Evolutionary conservation across 352 stramenopile genomes (phyloP).

Genomic region (Thalassiosira exigua): DNA sequence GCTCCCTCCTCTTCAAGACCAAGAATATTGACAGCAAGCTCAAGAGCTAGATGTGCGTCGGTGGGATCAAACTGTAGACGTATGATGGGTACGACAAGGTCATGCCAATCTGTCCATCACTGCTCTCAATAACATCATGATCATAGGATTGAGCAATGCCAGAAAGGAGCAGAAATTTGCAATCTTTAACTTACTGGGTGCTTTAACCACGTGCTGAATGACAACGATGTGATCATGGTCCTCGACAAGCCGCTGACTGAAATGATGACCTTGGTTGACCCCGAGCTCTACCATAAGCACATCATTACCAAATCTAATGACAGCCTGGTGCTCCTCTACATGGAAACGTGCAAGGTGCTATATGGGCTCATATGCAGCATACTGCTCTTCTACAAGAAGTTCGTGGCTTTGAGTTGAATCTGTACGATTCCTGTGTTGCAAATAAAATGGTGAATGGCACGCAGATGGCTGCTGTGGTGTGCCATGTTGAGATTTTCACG

Average conservation of each 20-base stretch:
- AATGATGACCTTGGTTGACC: conserved; percentile 24
- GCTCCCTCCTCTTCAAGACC: conserved; percentile 48
- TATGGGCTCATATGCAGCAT: conserved; percentile 5
- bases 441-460: conserved; percentile 35
- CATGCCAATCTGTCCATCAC: conserved; percentile 46
- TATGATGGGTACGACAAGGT: conserved; percentile 30
- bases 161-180: conserved; percentile 40
- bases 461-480: conserved; percentile 45
- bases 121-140: conserved; percentile 34
- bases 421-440: conserved; percentile 32
- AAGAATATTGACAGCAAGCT: conserved; percentile 38
- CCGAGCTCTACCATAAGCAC: conserved; percentile 21
- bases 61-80: conserved; percentile 46
- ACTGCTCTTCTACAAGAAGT: conserved; percentile 16
- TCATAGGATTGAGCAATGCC: conserved; percentile 46
- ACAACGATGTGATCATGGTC: conserved; percentile 16
- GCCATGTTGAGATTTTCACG: conserved; percentile 54
- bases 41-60: conserved; percentile 42
- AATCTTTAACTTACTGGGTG: conserved; percentile 50
- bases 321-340: conserved; percentile 3
- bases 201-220: conserved; percentile 56
- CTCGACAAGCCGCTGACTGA: conserved; percentile 13
- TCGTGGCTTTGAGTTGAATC: conserved; percentile 8
- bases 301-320: background rate
- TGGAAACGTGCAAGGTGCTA: background rate